Evolutionary conservation across 208 protist species (phyloP).

Genomic region (Leishmania aethiopica): DNA sequence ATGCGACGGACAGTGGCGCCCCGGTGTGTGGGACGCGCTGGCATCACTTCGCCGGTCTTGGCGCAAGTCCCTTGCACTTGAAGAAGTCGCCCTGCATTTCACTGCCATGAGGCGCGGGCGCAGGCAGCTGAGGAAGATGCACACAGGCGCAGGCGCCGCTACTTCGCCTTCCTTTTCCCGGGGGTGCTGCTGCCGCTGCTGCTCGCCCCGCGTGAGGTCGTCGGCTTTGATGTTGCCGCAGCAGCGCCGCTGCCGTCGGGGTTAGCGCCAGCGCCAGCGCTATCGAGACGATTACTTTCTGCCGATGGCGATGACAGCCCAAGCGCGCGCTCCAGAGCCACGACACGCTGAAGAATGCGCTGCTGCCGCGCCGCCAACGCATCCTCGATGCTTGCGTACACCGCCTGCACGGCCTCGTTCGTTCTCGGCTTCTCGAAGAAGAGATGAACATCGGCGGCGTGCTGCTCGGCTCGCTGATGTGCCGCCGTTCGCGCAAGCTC

Average conservation of each 20-base stretch:
- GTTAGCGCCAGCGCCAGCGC: not conserved
- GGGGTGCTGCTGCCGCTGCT: not conserved
- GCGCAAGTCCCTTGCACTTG: not conserved
- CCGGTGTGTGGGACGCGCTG: not conserved
- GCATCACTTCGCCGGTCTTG: not conserved
- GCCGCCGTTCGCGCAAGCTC: slow-evolving; percentile 37
- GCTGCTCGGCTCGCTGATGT: slow-evolving; percentile 39
- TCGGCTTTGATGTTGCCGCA: not conserved
- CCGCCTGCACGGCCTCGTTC: slow-evolving; percentile 54
- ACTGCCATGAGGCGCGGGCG: not conserved
- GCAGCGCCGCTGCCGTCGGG: not conserved
- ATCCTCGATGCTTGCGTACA: slow-evolving; percentile 68
- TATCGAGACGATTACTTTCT: not conserved
- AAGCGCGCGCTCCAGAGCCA: slow-evolving; percentile 62
- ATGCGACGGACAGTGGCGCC: not conserved
- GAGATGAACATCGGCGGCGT: slow-evolving; percentile 64
- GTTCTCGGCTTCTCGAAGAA: slow-evolving; percentile 68
- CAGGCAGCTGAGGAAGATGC: not conserved
- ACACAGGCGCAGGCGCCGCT: not conserved
- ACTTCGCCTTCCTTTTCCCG: slow-evolving; percentile 11
- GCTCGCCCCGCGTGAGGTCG: not conserved
- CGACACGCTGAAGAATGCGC: slow-evolving; percentile 73
- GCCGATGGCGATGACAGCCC: slow-evolving; percentile 27
- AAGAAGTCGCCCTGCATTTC: not conserved
- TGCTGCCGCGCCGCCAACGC: slow-evolving; percentile 58